Evolutionary conservation across 2,329 filamentous ascomycete genomes (phyloP).

Genomic region (Albophoma yamanashiensis): DNA sequence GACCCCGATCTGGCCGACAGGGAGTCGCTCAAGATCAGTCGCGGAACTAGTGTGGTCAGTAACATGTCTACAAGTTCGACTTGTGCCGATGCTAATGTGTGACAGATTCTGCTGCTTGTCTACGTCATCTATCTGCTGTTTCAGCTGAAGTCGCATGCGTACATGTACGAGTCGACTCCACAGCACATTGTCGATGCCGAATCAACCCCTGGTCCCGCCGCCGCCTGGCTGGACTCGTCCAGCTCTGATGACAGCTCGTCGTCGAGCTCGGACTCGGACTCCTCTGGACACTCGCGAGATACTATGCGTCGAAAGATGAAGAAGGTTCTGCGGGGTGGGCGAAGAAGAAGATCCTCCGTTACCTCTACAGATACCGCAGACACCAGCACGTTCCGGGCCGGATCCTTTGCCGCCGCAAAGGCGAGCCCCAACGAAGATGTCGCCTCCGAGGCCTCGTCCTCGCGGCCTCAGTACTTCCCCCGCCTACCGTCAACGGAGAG

Average conservation of each 20-base stretch:
- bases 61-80: neutral
- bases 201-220: slow-evolving; percentile 72
- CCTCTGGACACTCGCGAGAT: slow-evolving; percentile 39
- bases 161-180: slow-evolving; percentile 86
- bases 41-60: slow-evolving; percentile 75
- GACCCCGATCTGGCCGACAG: slow-evolving; percentile 50
- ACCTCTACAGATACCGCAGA: slow-evolving; percentile 51
- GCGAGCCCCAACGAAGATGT: slow-evolving; percentile 24
- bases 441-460: slow-evolving; percentile 25
- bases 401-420: slow-evolving; percentile 29
- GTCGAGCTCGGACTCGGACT: slow-evolving; percentile 60
- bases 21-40: slow-evolving; percentile 73
- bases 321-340: slow-evolving; percentile 59
- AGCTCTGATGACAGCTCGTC: slow-evolving; percentile 44
- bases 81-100: neutral
- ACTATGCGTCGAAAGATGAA: slow-evolving; percentile 69
- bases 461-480: slow-evolving; percentile 23
- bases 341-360: slow-evolving; percentile 66
- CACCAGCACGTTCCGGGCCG: slow-evolving; percentile 21
- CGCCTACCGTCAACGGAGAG: slow-evolving; percentile 24
- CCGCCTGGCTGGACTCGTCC: slow-evolving; percentile 69
- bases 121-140: slow-evolving; percentile 80
- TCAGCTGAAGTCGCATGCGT: slow-evolving; percentile 84
- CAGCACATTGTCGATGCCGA: slow-evolving; percentile 91
- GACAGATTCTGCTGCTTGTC: slow-evolving; percentile 62